Evolutionary conservation across 768 basidiomycete genomes (phyloP).

Genomic region (Auricularia sp.): DNA sequence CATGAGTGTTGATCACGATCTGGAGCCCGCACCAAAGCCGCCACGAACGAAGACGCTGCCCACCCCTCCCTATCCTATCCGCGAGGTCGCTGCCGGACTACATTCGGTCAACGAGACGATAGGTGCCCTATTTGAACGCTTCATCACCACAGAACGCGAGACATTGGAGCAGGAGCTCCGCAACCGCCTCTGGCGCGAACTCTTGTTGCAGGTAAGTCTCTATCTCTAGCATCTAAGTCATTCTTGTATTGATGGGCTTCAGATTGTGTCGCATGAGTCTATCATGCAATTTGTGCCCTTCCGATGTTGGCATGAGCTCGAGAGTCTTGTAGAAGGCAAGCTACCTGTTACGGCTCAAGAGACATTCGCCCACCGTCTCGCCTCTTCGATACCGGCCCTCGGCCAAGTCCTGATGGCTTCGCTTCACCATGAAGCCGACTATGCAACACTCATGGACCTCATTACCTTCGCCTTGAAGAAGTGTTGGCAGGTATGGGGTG

Average conservation of each 20-base stretch:
- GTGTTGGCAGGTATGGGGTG: neutral
- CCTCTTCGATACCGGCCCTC: neutral
- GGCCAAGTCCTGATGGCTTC: neutral
- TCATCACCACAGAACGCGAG: neutral
- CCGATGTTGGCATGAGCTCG: neutral
- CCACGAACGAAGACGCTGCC: neutral
- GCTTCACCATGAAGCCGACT: neutral
- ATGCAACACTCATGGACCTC: neutral
- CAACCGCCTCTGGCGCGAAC: neutral
- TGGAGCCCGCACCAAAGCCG: neutral
- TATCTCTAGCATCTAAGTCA: neutral
- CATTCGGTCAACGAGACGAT: neutral
- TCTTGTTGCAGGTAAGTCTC: neutral
- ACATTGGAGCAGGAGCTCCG: neutral
- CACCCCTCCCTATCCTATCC: neutral
- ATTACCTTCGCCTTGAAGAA: neutral
- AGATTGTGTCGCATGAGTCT: neutral
- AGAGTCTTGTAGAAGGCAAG: neutral
- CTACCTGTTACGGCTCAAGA: neutral
- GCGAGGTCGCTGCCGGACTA: neutral
- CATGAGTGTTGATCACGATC: neutral
- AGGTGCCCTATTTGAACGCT: neutral
- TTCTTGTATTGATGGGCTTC: neutral
- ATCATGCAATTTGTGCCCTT: neutral
- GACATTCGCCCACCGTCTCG: neutral